Evolutionary conservation across 805 yeast genomes (phyloP).

Genomic region (Metschnikowia aberdeeniae): DNA sequence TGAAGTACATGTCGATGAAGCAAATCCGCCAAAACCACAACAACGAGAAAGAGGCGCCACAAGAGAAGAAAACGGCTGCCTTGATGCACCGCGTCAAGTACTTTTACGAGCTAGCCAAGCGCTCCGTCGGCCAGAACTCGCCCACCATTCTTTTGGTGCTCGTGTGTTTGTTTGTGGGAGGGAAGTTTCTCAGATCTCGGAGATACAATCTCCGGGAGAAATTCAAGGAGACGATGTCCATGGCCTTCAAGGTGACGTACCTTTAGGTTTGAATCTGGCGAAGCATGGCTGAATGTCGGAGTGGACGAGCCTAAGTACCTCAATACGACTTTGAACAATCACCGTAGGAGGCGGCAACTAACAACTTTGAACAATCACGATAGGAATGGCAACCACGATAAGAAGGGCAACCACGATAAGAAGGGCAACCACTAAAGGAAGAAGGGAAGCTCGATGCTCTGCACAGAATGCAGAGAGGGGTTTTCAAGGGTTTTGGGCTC

Average conservation of each 20-base stretch:
- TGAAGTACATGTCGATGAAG: constrained; percentile 29
- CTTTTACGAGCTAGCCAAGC: constrained; percentile 16
- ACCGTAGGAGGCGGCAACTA: too few relatives aligned
- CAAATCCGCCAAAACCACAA: constrained; percentile 22
- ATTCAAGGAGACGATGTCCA: constrained; percentile 33
- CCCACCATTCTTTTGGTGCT: constrained; percentile 25
- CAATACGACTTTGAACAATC: too few relatives aligned
- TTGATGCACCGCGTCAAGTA: constrained; percentile 4
- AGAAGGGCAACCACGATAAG: too few relatives aligned
- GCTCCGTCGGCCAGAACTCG: constrained; percentile 26
- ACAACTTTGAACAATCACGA: too few relatives aligned
- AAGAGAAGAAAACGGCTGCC: background rate
- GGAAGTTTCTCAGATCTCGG: constrained; percentile 21
- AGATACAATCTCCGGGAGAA: constrained; percentile 27
- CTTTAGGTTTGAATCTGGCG: constrained; percentile 17
- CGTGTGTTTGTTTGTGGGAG: constrained; percentile 18
- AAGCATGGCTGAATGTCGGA: too few relatives aligned
- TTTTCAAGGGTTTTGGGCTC: background rate
- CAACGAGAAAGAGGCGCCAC: background rate
- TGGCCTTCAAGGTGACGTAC: constrained; percentile 44
- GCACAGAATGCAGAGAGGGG: background rate
- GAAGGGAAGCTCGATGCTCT: constrained; percentile 37
- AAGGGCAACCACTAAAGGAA: constrained; percentile 28
- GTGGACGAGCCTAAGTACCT: too few relatives aligned
- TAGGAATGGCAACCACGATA: too few relatives aligned